phyloP scores from a whole-genome alignment of 164 flowering plant genomes.

The Chimonanthus salicifolius region DNA sequence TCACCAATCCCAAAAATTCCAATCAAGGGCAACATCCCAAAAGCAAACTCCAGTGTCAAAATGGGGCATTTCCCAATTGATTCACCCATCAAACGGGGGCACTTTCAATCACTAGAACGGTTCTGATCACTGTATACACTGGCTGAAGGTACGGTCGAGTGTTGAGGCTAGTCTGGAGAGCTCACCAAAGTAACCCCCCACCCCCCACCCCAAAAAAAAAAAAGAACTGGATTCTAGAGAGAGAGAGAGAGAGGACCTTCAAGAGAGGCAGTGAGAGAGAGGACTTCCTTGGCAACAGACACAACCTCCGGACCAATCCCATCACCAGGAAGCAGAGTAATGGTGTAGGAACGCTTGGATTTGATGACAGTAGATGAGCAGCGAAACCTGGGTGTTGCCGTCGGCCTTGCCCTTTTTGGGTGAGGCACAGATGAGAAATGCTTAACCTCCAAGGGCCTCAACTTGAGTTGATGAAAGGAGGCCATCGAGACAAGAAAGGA shows the following conservation, averaged over 20 bases:
- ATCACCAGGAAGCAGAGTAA: constrained; percentile 93
- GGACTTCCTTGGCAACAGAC: constrained; percentile 76
- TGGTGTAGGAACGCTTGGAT: constrained; percentile 38
- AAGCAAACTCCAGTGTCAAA: too few relatives aligned
- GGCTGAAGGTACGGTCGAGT: too few relatives aligned
- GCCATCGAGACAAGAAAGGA: constrained; percentile 16
- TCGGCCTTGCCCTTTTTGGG: constrained; percentile 10
- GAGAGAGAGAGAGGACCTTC: constrained; percentile 37
- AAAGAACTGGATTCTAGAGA: background rate
- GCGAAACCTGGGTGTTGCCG: constrained; percentile 15
- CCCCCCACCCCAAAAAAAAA: background rate
- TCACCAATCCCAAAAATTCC: too few relatives aligned
- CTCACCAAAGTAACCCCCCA: background rate
- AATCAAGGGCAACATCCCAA: too few relatives aligned
- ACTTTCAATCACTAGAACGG: too few relatives aligned
- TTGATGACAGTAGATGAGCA: constrained; percentile 41
- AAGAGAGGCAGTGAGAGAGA: constrained; percentile 49
- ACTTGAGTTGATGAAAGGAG: constrained; percentile 25
- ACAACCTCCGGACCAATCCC: constrained; percentile 97
- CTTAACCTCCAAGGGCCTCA: constrained; percentile 7
- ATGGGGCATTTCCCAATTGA: too few relatives aligned
- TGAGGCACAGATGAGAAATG: constrained; percentile 1
- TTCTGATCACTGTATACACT: too few relatives aligned
- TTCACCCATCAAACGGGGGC: too few relatives aligned
- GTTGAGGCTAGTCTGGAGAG: background rate